Base-by-base conservation (phyloP, 805 yeast genomes). In the Hanseniaspora clermontiae region DNA sequence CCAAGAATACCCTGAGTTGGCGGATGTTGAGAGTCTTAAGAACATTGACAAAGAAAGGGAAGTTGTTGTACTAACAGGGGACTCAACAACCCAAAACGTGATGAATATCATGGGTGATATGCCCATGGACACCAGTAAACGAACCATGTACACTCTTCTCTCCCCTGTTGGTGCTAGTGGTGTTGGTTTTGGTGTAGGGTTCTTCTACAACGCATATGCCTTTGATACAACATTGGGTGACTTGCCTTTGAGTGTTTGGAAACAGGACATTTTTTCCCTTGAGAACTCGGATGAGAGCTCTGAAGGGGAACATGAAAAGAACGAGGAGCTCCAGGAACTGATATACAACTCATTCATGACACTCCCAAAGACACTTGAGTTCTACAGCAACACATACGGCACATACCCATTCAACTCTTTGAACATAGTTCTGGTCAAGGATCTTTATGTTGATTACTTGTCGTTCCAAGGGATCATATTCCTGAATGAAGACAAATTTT, bases 151-250 rank as follows among this genome's bases (percentile, higher is more conserved):
- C 74, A 80, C 83, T 15, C 72, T 87, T 9, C 83, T 82, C 64
- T 86, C 83, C 56, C 96, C 97, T 0, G 84, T 88, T 0, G 83
- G 95, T 39, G 87, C 98, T 0, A 97, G 90, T 62, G 97, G 91
- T 68, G 75, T 93, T 20, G 97, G 97, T 0, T 93, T 95, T 83
- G 90, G 95, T 0, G 79, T 89, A 4, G 98, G 97, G 0, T 83
- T 95, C 1, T 46, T 32, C 19, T 93, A 91, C 66, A 82, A 82
- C 43, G 78, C 78, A n/a, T 38, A 36, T 38, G 34, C 48, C 14
- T 56, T 56, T 56, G 37, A 38, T 55, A 71, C 81, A 2, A 78
- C 81, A 0, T 63, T 88, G 34, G 67, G 81, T 8, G 78, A 75
- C 46, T 62, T 53, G 1, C 29, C 43, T 6, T 32, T 53, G 5